These are phyloP conservation scores for Pseudogymnoascus sp. DNA, from an alignment of 2,329 filamentous ascomycete genomes.

Conservation along the genomic window DNA sequence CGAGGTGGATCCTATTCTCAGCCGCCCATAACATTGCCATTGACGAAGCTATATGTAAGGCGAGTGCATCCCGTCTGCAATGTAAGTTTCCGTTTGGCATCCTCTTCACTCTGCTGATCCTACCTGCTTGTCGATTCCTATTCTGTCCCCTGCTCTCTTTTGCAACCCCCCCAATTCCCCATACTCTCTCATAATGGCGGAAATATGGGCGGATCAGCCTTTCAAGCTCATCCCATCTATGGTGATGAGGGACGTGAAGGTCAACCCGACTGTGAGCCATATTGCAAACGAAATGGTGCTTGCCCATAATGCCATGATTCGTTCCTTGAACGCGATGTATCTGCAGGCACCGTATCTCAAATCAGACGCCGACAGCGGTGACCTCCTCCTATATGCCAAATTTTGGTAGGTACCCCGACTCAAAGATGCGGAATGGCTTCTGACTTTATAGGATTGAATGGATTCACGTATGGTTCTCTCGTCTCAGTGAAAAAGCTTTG, in stretches of 20 bases:
- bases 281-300: constrained; percentile 28
- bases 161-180: not conserved
- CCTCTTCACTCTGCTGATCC: not conserved
- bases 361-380: constrained; percentile 28
- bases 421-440: not conserved
- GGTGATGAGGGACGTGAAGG: not conserved
- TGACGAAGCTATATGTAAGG: not conserved
- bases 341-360: constrained; percentile 30
- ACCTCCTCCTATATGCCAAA: constrained; percentile 21
- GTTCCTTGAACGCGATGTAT: constrained; percentile 31
- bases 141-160: not conserved
- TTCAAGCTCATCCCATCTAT: constrained; percentile 17
- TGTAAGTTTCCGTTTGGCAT: not conserved
- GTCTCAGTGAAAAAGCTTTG: constrained; percentile 24
- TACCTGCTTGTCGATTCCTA: not conserved
- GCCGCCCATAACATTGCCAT: not conserved
- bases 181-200: constrained; percentile 12
- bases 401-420: not conserved
- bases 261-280: not conserved
- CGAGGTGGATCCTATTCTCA: not conserved
- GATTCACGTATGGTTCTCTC: not conserved
- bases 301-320: constrained; percentile 30
- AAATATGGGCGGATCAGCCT: constrained; percentile 19
- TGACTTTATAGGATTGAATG: not conserved
- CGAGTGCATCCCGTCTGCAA: not conserved